Base-by-base conservation (phyloP, 2,329 filamentous ascomycete species). In the Periconia macrospinosa region DNA sequence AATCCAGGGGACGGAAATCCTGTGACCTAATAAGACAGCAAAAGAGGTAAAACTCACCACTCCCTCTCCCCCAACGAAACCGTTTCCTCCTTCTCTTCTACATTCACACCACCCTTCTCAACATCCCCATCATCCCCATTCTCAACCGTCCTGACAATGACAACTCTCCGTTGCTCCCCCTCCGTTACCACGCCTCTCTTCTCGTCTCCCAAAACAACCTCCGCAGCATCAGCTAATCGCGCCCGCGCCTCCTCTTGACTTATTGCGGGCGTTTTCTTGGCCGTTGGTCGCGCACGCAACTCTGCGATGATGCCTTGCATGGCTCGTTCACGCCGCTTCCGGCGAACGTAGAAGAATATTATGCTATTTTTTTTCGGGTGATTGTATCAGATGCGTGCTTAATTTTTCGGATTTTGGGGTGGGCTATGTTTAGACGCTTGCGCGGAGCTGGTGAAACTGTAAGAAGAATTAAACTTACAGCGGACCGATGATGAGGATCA, bases 401-500 rank as follows among this genome's bases (percentile, higher is more conserved):
- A 10, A 37, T 37, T 13, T 13, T 37, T 37, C 11, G 3, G 33
- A 13, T 3, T 13, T 13, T 37, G 33, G 30, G 7, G 30, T 7
- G 30, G 13, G 33, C 5, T 27, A 27, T 27, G 23, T 5, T 27
- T 27, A 8, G 23, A 8, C 23, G 3, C 23, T 27, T 3, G 23
- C 23, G 23, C 23, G 23, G 23, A 8, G 23, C 23, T 37, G 33
- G 11, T 37, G 33, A 37, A 15, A 20, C 30, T 11, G 27, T 23
- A 30, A 19, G 19, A 27, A 27, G 23, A 3, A 19, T 43, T 43
- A 14, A 19, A 61, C 68, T 60, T 60, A 70, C 68, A 69, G 63
- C 14, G 68, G 68, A 37, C 53, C 62, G 44, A 63, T 54, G 17
- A 71, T 56, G 20, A 69, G 63, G 19, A 69, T 54, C 3, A 68